Evolutionary conservation across 495 filamentous ascomycete genomes (phyloP).

Genomic region (Penicillium herquei): DNA sequence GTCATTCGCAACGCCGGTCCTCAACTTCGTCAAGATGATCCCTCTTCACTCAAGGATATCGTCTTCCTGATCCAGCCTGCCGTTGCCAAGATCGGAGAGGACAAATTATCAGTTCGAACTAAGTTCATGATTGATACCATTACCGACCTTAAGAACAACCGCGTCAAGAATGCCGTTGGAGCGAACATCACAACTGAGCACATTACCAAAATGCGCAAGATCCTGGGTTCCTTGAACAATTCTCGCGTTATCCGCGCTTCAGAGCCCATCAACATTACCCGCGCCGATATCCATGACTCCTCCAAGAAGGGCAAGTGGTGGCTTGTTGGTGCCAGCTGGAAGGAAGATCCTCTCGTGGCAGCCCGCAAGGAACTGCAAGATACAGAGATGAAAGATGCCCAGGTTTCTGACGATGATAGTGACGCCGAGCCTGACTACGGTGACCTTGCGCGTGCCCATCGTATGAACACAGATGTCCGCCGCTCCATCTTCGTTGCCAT

Average conservation of each 20-base stretch:
- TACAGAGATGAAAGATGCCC: constrained; percentile 13
- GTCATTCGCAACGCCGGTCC: constrained; percentile 76
- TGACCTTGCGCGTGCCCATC: constrained; percentile 73
- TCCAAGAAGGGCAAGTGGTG: constrained; percentile 96
- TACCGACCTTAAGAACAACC: constrained; percentile 91
- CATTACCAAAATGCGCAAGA: constrained; percentile 79
- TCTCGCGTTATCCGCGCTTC: constrained; percentile 63
- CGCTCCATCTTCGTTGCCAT: constrained; percentile 89
- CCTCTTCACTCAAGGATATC: constrained; percentile 87
- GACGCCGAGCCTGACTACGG: constrained; percentile 64
- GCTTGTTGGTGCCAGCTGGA: constrained; percentile 93
- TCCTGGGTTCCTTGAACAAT: constrained; percentile 68
- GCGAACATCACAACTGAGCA: constrained; percentile 70
- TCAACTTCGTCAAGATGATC: constrained; percentile 86
- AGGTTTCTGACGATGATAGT: constrained; percentile 34
- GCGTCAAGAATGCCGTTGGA: constrained; percentile 67
- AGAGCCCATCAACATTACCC: constrained; percentile 77
- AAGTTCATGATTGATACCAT: constrained; percentile 99
- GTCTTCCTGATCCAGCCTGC: constrained; percentile 74
- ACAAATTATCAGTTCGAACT: constrained; percentile 77
- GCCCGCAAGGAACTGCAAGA: constrained; percentile 36
- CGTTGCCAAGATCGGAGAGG: constrained; percentile 62
- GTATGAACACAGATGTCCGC: constrained; percentile 94
- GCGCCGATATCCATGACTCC: constrained; percentile 75
- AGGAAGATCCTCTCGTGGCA: constrained; percentile 43